Conservation (phyloP, 768 basidiomycete genomes). For the Leccinum boreale region DNA sequence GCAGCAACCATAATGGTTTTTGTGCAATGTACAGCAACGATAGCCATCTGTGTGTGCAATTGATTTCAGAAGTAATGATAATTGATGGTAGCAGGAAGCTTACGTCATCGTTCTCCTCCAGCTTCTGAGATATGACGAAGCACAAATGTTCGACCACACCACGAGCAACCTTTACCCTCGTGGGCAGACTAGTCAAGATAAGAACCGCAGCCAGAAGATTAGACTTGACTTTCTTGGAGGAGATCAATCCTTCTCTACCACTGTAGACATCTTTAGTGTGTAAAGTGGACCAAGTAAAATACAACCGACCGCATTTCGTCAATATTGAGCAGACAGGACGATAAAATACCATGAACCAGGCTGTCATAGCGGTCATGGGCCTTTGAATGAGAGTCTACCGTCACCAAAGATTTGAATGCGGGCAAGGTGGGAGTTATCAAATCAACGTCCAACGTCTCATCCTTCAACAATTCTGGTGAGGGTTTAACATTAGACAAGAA, state of each 20-base stretch:
- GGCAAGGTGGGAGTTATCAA: conserved; percentile 78
- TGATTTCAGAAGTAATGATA: conserved; percentile 2
- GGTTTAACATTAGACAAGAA: not conserved
- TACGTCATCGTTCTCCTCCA: conserved; percentile 70
- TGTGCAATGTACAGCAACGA: conserved; percentile 89
- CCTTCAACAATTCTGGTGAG: conserved; percentile 70
- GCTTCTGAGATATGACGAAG: conserved; percentile 78
- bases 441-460: conserved; percentile 79
- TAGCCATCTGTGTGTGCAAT: conserved; percentile 55
- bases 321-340: conserved; percentile 78
- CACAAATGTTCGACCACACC: conserved; percentile 81
- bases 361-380: conserved; percentile 53
- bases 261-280: conserved; percentile 38
- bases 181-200: conserved; percentile 75
- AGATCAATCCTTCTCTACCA: conserved; percentile 73
- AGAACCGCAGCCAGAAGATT: conserved; percentile 87
- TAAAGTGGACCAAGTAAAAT: not conserved
- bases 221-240: conserved; percentile 81
- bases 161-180: conserved; percentile 62
- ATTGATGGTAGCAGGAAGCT: conserved; percentile 13
- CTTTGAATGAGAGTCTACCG: conserved; percentile 40
- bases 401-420: conserved; percentile 71
- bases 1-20: conserved; percentile 80
- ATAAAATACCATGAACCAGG: conserved; percentile 77
- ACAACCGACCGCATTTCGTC: conserved; percentile 84